Evolutionary conservation across 1,139 yeast species (phyloP).

Genomic region (Candida albicans): DNA sequence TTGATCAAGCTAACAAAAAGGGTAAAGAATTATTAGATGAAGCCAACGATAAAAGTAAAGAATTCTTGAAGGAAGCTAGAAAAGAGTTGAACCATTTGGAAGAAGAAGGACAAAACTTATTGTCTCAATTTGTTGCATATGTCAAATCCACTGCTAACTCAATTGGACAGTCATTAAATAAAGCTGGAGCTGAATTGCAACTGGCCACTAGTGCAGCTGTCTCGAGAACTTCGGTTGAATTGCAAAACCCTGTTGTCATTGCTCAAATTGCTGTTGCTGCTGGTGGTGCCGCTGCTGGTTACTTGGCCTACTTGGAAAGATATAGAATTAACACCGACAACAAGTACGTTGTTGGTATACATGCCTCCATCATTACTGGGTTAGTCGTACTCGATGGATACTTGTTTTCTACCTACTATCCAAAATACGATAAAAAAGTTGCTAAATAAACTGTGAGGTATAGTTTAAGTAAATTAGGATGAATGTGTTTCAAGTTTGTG

Average conservation of each 20-base stretch:
- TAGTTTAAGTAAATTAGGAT: no score
- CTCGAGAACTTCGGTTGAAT: constrained; percentile 31
- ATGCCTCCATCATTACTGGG: constrained; percentile 56
- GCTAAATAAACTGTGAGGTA: constrained; percentile 2
- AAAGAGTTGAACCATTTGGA: constrained; percentile 30
- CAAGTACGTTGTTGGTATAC: constrained; percentile 50
- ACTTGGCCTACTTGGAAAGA: constrained; percentile 55
- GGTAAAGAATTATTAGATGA: constrained; percentile 18
- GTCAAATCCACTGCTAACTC: constrained; percentile 8
- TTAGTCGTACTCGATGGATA: constrained; percentile 55
- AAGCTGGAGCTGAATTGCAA: constrained; percentile 12
- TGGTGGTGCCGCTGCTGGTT: constrained; percentile 50
- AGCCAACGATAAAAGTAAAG: constrained; percentile 12
- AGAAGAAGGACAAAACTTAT: constrained; percentile 24
- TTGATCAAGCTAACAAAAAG: constrained; percentile 7
- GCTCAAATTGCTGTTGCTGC: constrained; percentile 53
- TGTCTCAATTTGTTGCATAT: constrained; percentile 17
- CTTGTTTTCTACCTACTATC: constrained; percentile 52
- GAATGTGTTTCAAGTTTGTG: no score
- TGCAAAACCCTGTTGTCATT: constrained; percentile 64
- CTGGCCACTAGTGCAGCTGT: constrained; percentile 13
- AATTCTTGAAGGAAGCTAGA: constrained; percentile 15
- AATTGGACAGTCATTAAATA: constrained; percentile 12
- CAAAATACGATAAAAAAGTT: constrained; percentile 16
- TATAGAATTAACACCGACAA: constrained; percentile 47